phyloP scores from a whole-genome alignment of 345 rosid genomes.

The Eucalyptus regnans region DNA sequence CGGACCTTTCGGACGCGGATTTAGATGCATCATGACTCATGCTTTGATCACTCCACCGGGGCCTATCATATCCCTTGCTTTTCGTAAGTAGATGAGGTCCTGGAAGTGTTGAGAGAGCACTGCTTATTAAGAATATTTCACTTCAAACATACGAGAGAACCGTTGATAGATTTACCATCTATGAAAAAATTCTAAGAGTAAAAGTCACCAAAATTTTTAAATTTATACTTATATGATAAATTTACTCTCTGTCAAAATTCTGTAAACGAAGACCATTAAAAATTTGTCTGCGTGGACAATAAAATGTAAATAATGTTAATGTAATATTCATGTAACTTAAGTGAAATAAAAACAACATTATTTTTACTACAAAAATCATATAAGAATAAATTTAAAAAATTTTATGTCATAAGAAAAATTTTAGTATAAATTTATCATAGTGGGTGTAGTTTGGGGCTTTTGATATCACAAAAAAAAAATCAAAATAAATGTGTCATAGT shows the following conservation, averaged over 20 bases:
- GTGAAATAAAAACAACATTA: background rate
- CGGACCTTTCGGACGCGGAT: background rate
- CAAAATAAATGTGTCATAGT: too few species aligned
- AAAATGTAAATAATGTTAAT: too few species aligned
- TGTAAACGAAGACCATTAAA: too few species aligned
- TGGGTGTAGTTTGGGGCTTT: too few species aligned
- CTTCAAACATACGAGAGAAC: background rate
- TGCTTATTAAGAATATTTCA: background rate
- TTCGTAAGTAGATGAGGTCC: background rate
- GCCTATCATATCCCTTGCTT: background rate
- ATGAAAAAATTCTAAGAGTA: too few species aligned
- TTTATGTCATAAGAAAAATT: too few species aligned
- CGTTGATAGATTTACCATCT: background rate
- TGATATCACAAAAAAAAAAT: background rate
- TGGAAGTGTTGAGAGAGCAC: background rate
- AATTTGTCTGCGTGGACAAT: background rate
- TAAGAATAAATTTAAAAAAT: rapidly evolving
- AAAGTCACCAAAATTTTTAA: background rate
- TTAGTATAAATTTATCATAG: too few species aligned
- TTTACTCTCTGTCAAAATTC: background rate
- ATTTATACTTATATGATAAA: too few species aligned
- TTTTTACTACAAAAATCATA: too few species aligned
- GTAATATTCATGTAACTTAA: background rate
- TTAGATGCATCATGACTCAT: background rate
- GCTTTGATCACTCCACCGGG: background rate